Evolutionary conservation across 306 rosid species (phyloP), one percentile per base, ranked within the genome.

Genomic region (Cicer judaicum): DNA sequence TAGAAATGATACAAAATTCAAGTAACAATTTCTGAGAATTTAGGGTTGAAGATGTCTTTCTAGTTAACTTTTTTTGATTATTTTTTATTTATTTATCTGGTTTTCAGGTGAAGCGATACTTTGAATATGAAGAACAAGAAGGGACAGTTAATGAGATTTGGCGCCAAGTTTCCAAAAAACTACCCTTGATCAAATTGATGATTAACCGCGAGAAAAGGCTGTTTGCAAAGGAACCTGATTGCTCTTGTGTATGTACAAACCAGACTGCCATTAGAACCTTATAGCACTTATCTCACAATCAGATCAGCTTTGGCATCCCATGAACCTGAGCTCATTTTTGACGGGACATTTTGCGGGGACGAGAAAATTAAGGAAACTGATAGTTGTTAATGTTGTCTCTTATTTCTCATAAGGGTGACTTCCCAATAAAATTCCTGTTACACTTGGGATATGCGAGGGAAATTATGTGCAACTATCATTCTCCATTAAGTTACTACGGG

Each of bases 81-180:
- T 14, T 4, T 64, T 29, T 13, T 29, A 29, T 19, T 24, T 54
- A 70, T 73, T 53, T 52, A 6, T 56, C 50, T 72, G 70, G 53
- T 84, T 82, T 82, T 66, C 88, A 94, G 99, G 91, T 92, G 84
- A 94, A 84, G 83, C 86, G 74, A 50, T 94, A 86, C 81, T 94
- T 94, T 54, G 82, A 87, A 61, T 94, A 92, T 9, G 89, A 54
- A 5, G 88, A 73, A 42, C 74, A 82, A 15, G 81, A 88, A 10
- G 93, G 90, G 40, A 73, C 96, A 4, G 89, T 89, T 53, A 85
- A 86, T 52, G 95, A 94, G 80, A 92, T 92, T 78, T 94, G 99
- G 99, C 95, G 88, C 73, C 99, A 94, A 74, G 83, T 92, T 39
- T 82, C 93, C 1, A 92, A 69, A 68, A 94, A 94, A 88, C 83